Percentiles rank a stretch among this genome's conserved stretches.
Evolutionary conservation across 768 basidiomycete genomes (phyloP).

Genomic region (Lyophyllum semitale): DNA sequence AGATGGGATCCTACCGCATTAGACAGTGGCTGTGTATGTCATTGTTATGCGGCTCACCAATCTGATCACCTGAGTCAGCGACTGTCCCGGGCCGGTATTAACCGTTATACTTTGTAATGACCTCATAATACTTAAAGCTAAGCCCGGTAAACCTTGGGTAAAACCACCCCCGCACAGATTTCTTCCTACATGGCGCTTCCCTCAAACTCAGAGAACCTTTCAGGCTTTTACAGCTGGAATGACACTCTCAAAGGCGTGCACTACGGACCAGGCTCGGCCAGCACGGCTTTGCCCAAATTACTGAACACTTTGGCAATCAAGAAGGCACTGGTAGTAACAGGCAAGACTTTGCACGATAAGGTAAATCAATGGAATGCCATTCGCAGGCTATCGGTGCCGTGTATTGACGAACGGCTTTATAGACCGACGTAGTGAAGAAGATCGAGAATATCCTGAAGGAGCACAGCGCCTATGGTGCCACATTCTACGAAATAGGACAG

Average conservation of each 20-base stretch:
- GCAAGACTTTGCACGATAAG: constrained; percentile 68
- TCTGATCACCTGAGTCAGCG: too few species aligned
- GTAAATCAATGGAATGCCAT: constrained; percentile 27
- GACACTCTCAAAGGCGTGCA: constrained; percentile 68
- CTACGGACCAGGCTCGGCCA: constrained; percentile 71
- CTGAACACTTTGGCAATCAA: constrained; percentile 53
- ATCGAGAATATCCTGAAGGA: constrained; percentile 59
- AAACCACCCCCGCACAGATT: not conserved
- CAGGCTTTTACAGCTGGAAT: constrained; percentile 68
- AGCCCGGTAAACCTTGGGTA: too few species aligned
- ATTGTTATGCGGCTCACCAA: too few species aligned
- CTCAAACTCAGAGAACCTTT: constrained; percentile 19
- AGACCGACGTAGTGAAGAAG: constrained; percentile 64
- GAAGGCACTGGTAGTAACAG: constrained; percentile 74
- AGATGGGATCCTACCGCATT: too few species aligned
- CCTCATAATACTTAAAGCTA: too few species aligned
- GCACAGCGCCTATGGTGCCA: constrained; percentile 60
- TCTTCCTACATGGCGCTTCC: constrained; percentile 14
- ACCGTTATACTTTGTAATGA: too few species aligned
- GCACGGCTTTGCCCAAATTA: constrained; percentile 64
- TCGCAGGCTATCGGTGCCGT: not conserved
- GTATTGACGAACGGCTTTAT: not conserved
- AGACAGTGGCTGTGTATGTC: too few species aligned
- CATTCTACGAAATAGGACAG: constrained; percentile 74
- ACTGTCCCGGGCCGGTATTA: too few species aligned